A percentile compares a stretch with the other conserved stretches of the same genome.
phyloP scores from a whole-genome alignment of 2,329 filamentous ascomycete genomes.

The Lizonia empirigonia region DNA sequence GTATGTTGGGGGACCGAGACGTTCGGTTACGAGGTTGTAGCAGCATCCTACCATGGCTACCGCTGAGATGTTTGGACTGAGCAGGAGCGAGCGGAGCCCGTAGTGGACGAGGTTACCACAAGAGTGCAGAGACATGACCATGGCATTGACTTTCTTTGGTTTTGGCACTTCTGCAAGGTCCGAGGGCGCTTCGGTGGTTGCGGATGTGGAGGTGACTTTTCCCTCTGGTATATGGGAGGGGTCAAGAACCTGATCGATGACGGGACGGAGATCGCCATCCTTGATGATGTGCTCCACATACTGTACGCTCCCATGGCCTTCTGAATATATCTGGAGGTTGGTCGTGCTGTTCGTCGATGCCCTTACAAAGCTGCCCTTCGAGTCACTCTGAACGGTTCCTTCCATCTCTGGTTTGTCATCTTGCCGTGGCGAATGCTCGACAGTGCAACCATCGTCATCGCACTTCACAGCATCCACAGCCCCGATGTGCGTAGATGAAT shows the following conservation, averaged over 20 bases:
- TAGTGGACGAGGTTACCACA: constrained; percentile 98
- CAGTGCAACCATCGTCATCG: constrained; percentile 21
- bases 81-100: constrained; percentile 80
- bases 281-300: constrained; percentile 78
- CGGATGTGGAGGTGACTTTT: constrained; percentile 32
- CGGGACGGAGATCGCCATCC: constrained; percentile 71
- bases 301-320: constrained; percentile 72
- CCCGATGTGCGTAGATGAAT: not conserved
- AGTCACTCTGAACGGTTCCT: constrained; percentile 3
- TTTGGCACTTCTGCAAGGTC: constrained; percentile 39
- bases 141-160: constrained; percentile 57
- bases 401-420: not conserved
- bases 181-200: constrained; percentile 27
- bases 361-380: constrained; percentile 11
- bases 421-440: not conserved
- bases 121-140: constrained; percentile 95
- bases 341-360: constrained; percentile 32
- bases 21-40: constrained; percentile 94
- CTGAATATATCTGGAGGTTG: constrained; percentile 53
- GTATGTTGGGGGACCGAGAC: constrained; percentile 82
- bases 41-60: constrained; percentile 97
- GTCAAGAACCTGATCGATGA: constrained; percentile 67
- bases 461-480: constrained; percentile 7
- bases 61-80: constrained; percentile 85
- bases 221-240: constrained; percentile 39